Base-by-base conservation (phyloP, 495 filamentous ascomycete species). In the Penicillium turbatum region DNA sequence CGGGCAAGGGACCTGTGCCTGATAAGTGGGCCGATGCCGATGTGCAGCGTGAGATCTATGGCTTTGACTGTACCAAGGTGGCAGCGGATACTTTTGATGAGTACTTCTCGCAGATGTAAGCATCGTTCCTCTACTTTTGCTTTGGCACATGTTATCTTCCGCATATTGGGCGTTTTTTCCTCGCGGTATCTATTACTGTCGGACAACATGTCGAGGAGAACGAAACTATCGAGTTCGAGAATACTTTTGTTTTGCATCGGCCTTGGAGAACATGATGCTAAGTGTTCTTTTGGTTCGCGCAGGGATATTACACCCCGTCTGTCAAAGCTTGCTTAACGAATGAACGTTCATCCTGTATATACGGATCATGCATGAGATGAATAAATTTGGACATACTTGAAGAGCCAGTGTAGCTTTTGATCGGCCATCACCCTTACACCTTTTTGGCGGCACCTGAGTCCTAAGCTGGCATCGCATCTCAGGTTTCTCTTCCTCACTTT, bases 11-110 rank as follows among this genome's bases (percentile, higher is more conserved):
- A 5, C 72, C 75, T 26, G 74, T 82, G 47, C 86, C 87, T 10
- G 88, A 92, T 72, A 87, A 88, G 73, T 92, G 88, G 88, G 88
- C 86, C 26, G 84, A 85, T 79, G 83, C 82, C 24, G 86, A 88
- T 63, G 84, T 90, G 45, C 87, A 90, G 73, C 79, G 80, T 63
- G 80, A 85, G 78, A 87, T 90, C 60, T 90, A 89, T 67, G 83
- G 86, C 17, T 72, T 82, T 60, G 86, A 90, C 70, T 82, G 82
- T 53, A 77, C 84, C 40, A 72, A 79, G 68, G 80, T 81, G 36
- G 76, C 84, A 3, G 66, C 75, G 53, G 80, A 86, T 54, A 69
- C 67, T 56, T 90, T 87, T 69, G 79, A 81, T 21, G 75, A 79
- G 70, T 60, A 83, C 44, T 85, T 79, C 60, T 71, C 68, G n/a